Evolutionary conservation across 2,329 filamentous ascomycete genomes (phyloP).

Genomic region (Microsporum audouinii): DNA sequence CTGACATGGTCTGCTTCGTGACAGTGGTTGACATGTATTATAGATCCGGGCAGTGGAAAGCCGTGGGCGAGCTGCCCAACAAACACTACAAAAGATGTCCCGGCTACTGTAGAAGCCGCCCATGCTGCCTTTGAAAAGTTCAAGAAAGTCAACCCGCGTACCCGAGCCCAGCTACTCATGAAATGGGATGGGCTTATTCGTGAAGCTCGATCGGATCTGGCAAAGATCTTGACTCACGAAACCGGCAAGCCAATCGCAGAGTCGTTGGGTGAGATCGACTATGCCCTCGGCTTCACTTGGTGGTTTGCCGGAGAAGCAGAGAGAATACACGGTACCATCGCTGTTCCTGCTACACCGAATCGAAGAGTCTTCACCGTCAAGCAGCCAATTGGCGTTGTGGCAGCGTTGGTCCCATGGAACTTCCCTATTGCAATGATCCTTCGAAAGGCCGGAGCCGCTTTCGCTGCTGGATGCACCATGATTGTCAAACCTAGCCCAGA

Average conservation of each 20-base stretch:
- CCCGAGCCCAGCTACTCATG: conserved; percentile 50
- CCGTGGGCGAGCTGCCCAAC: conserved; percentile 43
- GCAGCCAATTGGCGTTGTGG: conserved; percentile 75
- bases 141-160: conserved; percentile 48
- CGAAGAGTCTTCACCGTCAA: conserved; percentile 70
- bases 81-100: conserved; percentile 47
- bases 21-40: background rate
- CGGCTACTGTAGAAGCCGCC: conserved; percentile 47
- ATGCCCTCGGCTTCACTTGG: conserved; percentile 64
- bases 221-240: conserved; percentile 76
- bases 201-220: conserved; percentile 57
- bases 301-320: conserved; percentile 76
- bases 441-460: conserved; percentile 25
- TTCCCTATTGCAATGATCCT: conserved; percentile 66
- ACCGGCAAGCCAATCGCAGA: conserved; percentile 76
- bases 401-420: conserved; percentile 81
- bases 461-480: conserved; percentile 31
- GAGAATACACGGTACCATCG: conserved; percentile 61
- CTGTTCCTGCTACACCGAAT: conserved; percentile 55
- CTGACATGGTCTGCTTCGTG: background rate
- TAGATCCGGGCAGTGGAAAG: conserved; percentile 42
- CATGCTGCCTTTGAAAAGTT: conserved; percentile 51
- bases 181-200: conserved; percentile 56
- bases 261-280: conserved; percentile 58
- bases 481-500: conserved; percentile 29